These are phyloP conservation scores for Orychophragmus violaceus DNA, from an alignment of 345 rosid species.

Conservation along the genomic window DNA sequence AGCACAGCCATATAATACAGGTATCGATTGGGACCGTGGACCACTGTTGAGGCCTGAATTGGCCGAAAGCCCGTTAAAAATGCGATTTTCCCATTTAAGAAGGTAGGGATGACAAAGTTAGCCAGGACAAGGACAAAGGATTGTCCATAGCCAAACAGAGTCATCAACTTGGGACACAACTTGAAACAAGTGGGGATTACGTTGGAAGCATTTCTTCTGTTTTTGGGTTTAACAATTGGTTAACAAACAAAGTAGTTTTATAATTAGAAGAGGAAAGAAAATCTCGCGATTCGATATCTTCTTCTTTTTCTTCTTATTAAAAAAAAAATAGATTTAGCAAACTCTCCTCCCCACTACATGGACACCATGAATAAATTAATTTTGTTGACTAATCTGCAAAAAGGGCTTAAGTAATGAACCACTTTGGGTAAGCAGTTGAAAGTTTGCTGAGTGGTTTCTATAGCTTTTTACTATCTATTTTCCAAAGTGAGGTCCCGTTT, in stretches of 20 bases:
- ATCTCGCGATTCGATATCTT: background rate
- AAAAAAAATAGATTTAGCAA: background rate
- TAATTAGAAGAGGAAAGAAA: constrained; percentile 7
- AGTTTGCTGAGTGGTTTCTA: constrained; percentile 29
- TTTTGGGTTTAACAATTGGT: constrained; percentile 8
- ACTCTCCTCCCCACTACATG: constrained; percentile 4
- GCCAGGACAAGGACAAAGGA: no score
- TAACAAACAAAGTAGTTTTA: background rate
- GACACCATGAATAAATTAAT: background rate
- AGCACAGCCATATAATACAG: no score
- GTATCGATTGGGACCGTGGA: no score
- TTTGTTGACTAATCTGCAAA: background rate
- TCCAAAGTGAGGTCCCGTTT: constrained; percentile 7
- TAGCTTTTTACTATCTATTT: constrained; percentile 2
- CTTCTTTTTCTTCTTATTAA: no score
- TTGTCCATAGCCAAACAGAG: background rate
- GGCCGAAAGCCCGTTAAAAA: no score
- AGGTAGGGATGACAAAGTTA: no score
- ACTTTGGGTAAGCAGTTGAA: constrained; percentile 33
- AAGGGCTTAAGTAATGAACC: constrained; percentile 16
- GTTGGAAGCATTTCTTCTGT: constrained; percentile 9
- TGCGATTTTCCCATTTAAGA: no score
- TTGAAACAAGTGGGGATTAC: constrained; percentile 20
- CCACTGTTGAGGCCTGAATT: no score
- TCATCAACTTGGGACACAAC: constrained; percentile 11